Percentiles rank a stretch among this genome's conserved stretches.
Evolutionary conservation across 768 basidiomycete species (phyloP).

Genomic region (Boletus insuetus): DNA sequence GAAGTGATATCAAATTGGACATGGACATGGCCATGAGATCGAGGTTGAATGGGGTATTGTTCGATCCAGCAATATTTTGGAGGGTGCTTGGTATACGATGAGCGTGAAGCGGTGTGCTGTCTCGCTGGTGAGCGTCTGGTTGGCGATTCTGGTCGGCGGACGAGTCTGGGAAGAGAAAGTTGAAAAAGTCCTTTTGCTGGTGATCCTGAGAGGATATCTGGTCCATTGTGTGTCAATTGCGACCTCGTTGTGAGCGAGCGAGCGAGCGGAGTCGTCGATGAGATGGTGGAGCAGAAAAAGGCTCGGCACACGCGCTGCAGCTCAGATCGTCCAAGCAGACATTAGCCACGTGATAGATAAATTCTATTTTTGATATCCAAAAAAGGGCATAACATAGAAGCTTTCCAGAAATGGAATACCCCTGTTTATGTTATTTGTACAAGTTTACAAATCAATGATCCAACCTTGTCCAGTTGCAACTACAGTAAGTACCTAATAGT

Average conservation of each 20-base stretch:
- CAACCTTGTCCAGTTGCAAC: no score
- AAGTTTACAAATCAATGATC: neutral
- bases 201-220: conserved; percentile 26
- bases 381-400: neutral
- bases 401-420: neutral
- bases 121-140: conserved; percentile 22
- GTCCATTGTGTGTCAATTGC: conserved; percentile 11
- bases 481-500: no score
- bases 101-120: neutral
- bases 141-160: conserved; percentile 24
- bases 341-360: neutral
- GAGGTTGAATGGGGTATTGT: conserved; percentile 29
- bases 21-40: conserved; percentile 44
- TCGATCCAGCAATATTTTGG: conserved; percentile 8
- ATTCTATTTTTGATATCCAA: neutral
- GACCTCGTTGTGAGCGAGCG: neutral
- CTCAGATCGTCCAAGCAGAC: neutral
- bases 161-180: conserved; percentile 34
- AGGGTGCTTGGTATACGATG: conserved; percentile 15
- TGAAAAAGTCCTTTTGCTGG: conserved; percentile 36
- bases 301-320: neutral
- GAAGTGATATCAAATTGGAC: conserved; percentile 51
- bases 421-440: conserved; percentile 5
- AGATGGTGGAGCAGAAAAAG: conserved; percentile 6
- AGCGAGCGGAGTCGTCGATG: neutral